These are phyloP conservation scores for Camillea tinctor DNA, from an alignment of 2,329 filamentous ascomycete species.

Conservation along the genomic window DNA sequence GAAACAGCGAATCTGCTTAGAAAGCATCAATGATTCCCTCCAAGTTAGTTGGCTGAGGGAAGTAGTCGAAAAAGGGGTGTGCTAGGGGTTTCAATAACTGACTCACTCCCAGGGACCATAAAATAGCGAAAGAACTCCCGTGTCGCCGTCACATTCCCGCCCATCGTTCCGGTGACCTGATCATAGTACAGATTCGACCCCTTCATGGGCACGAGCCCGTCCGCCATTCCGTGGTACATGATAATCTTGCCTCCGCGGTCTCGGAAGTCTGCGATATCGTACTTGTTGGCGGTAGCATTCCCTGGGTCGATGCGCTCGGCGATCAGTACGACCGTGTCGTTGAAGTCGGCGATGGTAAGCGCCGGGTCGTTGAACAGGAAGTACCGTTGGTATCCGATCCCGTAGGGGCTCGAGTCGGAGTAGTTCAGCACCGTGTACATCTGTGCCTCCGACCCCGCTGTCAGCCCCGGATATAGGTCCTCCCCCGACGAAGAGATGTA, in stretches of 20 bases:
- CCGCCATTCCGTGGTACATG: conserved; percentile 45
- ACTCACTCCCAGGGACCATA: conserved; percentile 45
- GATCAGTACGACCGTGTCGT: conserved; percentile 29
- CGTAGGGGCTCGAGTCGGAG: conserved; percentile 32
- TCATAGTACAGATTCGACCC: conserved; percentile 37
- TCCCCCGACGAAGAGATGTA: conserved; percentile 30
- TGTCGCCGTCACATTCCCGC: conserved; percentile 31
- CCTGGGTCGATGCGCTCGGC: conserved; percentile 38
- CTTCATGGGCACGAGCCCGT: conserved; percentile 40
- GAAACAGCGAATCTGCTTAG: no score
- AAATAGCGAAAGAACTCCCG: conserved; percentile 54
- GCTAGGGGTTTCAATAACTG: background rate
- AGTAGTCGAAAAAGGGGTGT: background rate
- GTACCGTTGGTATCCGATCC: conserved; percentile 37
- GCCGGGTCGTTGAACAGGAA: conserved; percentile 40
- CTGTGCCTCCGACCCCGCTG: conserved; percentile 44
- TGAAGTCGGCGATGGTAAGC: conserved; percentile 36
- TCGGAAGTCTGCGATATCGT: conserved; percentile 39
- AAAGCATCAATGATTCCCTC: background rate
- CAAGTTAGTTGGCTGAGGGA: background rate
- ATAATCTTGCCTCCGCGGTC: conserved; percentile 43
- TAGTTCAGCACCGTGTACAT: conserved; percentile 35
- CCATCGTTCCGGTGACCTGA: conserved; percentile 26
- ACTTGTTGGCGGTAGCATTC: conserved; percentile 37
- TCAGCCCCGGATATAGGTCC: conserved; percentile 43